Evolutionary conservation across 495 filamentous ascomycete species (phyloP), one percentile per base, ranked within the genome.

Genomic region (Podospora tetraspora): DNA sequence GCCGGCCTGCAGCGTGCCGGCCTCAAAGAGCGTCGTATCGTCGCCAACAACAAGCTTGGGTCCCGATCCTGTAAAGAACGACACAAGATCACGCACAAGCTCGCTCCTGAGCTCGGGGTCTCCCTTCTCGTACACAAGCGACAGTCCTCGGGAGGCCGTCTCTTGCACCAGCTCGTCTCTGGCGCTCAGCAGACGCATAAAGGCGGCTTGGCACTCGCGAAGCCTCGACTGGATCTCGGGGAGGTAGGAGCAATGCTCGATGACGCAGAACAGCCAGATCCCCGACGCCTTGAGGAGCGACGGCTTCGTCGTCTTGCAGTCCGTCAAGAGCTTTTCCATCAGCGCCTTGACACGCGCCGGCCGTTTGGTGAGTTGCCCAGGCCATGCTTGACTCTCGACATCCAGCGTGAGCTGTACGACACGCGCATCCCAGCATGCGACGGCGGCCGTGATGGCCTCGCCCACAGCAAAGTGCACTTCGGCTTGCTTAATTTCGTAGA

Each of bases 121-220:
- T 0, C 95, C 95, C 71, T 92, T 93, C 74, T 97, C 92, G 78
- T 97, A 97, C 5, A 97, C 92, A 61, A 97, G 82, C 16, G 91
- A 88, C 29, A 99, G 85, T 16, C 95, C 95, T 69, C 95, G 85
- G 16, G 93, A 94, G 2, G 96, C 95, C 2, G 94, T 93, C 76
- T 99, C 95, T 76, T 97, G 95, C 8, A 97, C 92, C 59, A 97
- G 84, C 74, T 97, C 92, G 68, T 99, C 95, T 22, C 94, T 84
- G 74, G 96, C 93, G 13, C 88, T 86, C 34, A 99, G 85, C n/a
- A 97, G 87, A 19, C 88, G 82, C 79, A 93, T 91, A 77, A 99
- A 99, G 4, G 91, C 92, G 62, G 81, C 86, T 77, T 99, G 95
- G 75, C 90, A 95, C 69, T 91, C 84, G 67, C 89, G 84, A 66